Base-by-base conservation (phyloP, 768 basidiomycete genomes). In the Lyophyllum semitale region DNA sequence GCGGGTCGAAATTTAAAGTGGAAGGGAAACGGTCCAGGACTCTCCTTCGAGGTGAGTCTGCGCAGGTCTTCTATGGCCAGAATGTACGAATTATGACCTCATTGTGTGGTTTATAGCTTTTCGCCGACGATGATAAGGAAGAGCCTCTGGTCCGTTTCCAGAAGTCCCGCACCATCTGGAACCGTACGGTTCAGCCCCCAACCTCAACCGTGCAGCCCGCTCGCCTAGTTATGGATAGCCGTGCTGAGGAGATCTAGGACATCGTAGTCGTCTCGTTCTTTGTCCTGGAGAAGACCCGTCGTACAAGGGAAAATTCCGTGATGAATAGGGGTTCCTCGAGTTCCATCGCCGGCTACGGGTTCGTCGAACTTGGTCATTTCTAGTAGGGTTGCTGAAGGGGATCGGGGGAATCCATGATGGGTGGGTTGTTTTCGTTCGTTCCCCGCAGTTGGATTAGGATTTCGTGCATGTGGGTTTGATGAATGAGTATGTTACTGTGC, bases 201-300 rank as follows among this genome's bases (percentile, higher is more conserved):
- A 56, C 61, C 2, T 33, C 53, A 18, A 51, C 52, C 9, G 26
- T 44, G 25, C 57, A 48, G n/a, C 68, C 71, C 7, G 75, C 76
- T 5, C 63, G 57, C 11, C 64, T 79, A 26, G 29, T 62, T 11
- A 51, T 78, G 26, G 68, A 67, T 45, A 30, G 57, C 11, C 68
- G 73, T 11, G 77, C 67, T 20, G 32, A 60, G 41, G 68, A 72
- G 54, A 70, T 77, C 25, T 66, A 64, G 45, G 74, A 78, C 40
- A 53, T 72, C 4, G 69, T 72, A 26, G 69, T 79, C 6, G 56
- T 76, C 12, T 75, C 75, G 4, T 77, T 78, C 62, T 59, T 76
- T 23, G 67, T 76, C 37, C 69, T 78, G 23, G 77, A 80, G 64
- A 77, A 75, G 57, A 63, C 55, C 13, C 64, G 74, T 23, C 62